These are phyloP conservation scores for Podospora sp. DNA, from an alignment of 495 filamentous ascomycete genomes.

Conservation along the genomic window DNA sequence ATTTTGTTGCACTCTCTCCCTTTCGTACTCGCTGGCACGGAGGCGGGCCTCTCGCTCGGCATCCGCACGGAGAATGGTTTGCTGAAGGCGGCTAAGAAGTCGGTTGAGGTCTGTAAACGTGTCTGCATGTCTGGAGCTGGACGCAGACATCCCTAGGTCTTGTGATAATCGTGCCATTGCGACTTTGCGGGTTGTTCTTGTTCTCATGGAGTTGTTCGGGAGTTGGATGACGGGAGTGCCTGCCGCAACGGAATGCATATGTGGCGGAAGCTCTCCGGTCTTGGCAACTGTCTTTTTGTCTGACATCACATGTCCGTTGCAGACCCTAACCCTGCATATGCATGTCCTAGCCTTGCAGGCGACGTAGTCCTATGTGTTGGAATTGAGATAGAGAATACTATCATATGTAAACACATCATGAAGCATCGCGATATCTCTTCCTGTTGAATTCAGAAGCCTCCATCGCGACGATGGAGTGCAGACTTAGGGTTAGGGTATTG, in stretches of 20 bases:
- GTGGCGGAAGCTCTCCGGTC: neutral
- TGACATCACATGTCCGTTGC: conserved; percentile 9
- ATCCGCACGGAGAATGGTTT: conserved; percentile 68
- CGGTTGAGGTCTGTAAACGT: conserved; percentile 62
- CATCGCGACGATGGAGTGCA: neutral
- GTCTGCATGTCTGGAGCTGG: conserved; percentile 24
- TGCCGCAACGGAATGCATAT: too few species aligned
- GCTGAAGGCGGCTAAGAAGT: conserved; percentile 74
- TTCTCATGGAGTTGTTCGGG: neutral
- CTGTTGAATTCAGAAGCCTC: neutral
- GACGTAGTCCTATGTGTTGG: neutral
- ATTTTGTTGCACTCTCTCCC: conserved; percentile 73
- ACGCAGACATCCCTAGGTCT: conserved; percentile 21
- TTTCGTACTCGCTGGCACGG: conserved; percentile 67
- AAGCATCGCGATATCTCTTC: neutral
- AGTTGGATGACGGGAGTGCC: neutral
- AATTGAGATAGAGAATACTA: neutral
- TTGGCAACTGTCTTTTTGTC: neutral
- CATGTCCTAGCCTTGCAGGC: neutral
- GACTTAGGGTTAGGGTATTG: conserved; percentile 7
- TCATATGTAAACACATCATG: neutral
- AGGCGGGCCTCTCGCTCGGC: conserved; percentile 60
- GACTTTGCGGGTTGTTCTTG: neutral
- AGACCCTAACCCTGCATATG: conserved; percentile 27
- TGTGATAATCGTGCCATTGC: conserved; percentile 35